A percentile compares a stretch with the other conserved stretches of the same genome.
Conservation (phyloP, 495 filamentous ascomycete species). For the Aspergillus bertholletiae region DNA sequence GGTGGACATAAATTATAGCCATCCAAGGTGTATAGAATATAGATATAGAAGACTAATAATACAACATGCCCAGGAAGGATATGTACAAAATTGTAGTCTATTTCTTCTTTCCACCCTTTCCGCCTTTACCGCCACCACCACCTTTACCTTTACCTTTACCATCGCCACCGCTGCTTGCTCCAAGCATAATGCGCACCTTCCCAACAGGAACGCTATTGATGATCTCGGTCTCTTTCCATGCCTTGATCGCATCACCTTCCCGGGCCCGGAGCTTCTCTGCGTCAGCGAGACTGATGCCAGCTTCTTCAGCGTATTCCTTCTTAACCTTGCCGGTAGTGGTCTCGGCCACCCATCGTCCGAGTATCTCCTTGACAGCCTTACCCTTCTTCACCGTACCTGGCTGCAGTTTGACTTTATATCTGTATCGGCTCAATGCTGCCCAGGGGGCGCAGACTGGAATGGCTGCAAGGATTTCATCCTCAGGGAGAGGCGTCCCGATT, state of each 20-base stretch:
- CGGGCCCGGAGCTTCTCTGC: slow-evolving; percentile 74
- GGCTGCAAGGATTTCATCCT: slow-evolving; percentile 85
- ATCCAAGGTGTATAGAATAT: not conserved
- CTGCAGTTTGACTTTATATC: slow-evolving; percentile 91
- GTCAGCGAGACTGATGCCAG: slow-evolving; percentile 57
- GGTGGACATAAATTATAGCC: not conserved
- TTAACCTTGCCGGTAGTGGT: slow-evolving; percentile 45
- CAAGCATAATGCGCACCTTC: slow-evolving; percentile 80
- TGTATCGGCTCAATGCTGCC: slow-evolving; percentile 69
- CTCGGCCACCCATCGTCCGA: slow-evolving; percentile 66
- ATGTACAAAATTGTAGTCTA: slow-evolving; percentile 7
- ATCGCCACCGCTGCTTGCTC: slow-evolving; percentile 42
- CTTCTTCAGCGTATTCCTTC: slow-evolving; percentile 46
- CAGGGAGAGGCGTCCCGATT: slow-evolving; percentile 70
- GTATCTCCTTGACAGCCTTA: slow-evolving; percentile 87
- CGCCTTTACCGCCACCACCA: slow-evolving; percentile 38
- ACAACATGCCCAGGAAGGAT: not conserved
- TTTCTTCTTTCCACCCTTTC: slow-evolving; percentile 46
- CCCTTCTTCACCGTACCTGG: slow-evolving; percentile 89
- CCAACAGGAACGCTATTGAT: slow-evolving; percentile 77
- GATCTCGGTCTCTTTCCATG: slow-evolving; percentile 76
- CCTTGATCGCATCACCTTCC: slow-evolving; percentile 79
- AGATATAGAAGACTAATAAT: not conserved
- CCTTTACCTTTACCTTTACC: slow-evolving; percentile 47
- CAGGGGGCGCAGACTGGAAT: slow-evolving; percentile 92